Evolutionary conservation across 1,284 basidiomycete genomes (phyloP).

Genomic region (Agroathelia rolfsii): DNA sequence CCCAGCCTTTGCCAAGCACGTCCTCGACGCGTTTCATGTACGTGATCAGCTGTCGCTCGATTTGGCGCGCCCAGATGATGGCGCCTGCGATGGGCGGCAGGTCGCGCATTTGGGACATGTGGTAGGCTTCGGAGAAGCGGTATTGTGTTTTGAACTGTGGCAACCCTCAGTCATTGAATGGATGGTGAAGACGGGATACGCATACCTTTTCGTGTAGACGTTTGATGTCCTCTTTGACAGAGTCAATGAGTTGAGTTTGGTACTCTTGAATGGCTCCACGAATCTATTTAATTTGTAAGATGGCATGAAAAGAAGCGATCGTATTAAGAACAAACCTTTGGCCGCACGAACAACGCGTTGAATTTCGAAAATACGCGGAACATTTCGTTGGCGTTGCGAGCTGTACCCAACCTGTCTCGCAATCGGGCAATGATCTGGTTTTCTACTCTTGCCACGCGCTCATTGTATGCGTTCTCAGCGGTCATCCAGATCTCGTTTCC

Average conservation of each 20-base stretch:
- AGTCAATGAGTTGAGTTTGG: slow-evolving; percentile 95
- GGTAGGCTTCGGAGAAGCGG: slow-evolving; percentile 89
- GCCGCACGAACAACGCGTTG: slow-evolving; percentile 93
- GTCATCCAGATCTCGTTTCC: slow-evolving; percentile 98
- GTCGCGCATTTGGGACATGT: slow-evolving; percentile 98
- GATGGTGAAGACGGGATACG: slow-evolving; percentile 4
- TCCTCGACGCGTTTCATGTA: slow-evolving; percentile 99
- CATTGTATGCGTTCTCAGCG: slow-evolving; percentile 96
- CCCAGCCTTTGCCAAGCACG: slow-evolving; percentile 97
- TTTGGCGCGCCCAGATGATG: slow-evolving; percentile 97
- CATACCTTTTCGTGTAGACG: slow-evolving; percentile 83
- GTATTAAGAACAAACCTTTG: slow-evolving; percentile 60
- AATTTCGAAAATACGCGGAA: slow-evolving; percentile 98
- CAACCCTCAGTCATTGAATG: slow-evolving; percentile 10
- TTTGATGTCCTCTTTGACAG: slow-evolving; percentile 96
- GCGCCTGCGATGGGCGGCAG: slow-evolving; percentile 94
- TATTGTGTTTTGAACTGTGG: slow-evolving; percentile 86
- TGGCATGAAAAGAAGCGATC: background rate
- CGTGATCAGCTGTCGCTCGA: slow-evolving; percentile 89
- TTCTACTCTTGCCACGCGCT: slow-evolving; percentile 93
- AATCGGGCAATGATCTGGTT: slow-evolving; percentile 96
- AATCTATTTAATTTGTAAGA: slow-evolving; percentile 54
- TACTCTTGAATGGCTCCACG: slow-evolving; percentile 98
- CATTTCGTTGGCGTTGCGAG: slow-evolving; percentile 97
- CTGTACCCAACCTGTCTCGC: slow-evolving; percentile 88